phyloP scores from a whole-genome alignment of 352 stramenopile species.

The Phytophthora brassicae region DNA sequence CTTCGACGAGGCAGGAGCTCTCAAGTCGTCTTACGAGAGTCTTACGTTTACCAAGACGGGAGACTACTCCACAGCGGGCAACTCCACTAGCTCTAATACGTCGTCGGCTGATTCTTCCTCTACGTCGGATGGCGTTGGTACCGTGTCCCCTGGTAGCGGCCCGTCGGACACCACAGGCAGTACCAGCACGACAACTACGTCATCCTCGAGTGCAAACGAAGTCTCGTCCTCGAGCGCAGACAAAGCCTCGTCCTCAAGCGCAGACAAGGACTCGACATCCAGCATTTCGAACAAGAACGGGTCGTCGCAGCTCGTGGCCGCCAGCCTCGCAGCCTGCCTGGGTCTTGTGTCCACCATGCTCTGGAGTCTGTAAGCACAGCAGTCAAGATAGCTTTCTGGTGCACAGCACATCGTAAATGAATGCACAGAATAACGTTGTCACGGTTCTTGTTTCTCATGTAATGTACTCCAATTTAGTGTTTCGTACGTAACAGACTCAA shows the following conservation, averaged over 20 bases:
- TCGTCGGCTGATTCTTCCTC: slow-evolving; percentile 22
- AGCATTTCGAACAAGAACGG: slow-evolving; percentile 28
- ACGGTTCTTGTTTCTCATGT: slow-evolving; percentile 4
- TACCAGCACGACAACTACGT: slow-evolving; percentile 21
- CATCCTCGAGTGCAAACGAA: slow-evolving; percentile 20
- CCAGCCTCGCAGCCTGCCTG: slow-evolving; percentile 34
- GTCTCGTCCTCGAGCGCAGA: slow-evolving; percentile 19
- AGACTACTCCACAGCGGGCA: slow-evolving; percentile 28
- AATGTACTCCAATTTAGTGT: not conserved
- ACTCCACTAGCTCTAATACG: slow-evolving; percentile 9
- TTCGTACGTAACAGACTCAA: not conserved
- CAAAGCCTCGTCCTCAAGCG: slow-evolving; percentile 24
- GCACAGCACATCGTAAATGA: not conserved
- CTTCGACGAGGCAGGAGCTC: slow-evolving; percentile 57
- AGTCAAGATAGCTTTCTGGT: not conserved
- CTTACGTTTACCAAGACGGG: slow-evolving; percentile 54
- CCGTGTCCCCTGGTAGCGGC: slow-evolving; percentile 18
- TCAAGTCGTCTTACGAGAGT: slow-evolving; percentile 66
- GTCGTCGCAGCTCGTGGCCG: slow-evolving; percentile 34
- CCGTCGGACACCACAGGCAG: slow-evolving; percentile 20
- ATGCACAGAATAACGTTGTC: slow-evolving; percentile 8
- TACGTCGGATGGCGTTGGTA: slow-evolving; percentile 26
- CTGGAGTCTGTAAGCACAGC: slow-evolving; percentile 37
- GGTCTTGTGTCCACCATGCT: slow-evolving; percentile 41
- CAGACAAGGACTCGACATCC: slow-evolving; percentile 15